These are phyloP conservation scores for Globisporangium nagaii DNA, from an alignment of 352 stramenopile genomes.

Conservation along the genomic window DNA sequence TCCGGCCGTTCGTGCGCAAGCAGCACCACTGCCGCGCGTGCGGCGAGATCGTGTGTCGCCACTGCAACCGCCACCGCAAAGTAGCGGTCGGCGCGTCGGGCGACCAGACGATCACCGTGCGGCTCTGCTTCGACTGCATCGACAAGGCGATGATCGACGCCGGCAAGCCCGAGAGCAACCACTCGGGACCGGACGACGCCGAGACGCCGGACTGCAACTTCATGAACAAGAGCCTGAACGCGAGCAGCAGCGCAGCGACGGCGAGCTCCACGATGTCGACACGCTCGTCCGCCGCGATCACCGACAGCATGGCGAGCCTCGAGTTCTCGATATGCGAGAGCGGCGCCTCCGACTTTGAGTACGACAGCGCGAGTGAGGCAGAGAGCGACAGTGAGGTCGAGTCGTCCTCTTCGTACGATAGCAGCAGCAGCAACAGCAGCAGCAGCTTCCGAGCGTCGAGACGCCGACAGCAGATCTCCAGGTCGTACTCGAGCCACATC, in stretches of 20 bases:
- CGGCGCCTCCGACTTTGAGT: conserved; percentile 15
- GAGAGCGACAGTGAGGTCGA: no score
- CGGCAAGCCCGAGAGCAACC: conserved; percentile 9
- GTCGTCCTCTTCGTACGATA: no score
- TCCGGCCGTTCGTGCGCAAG: conserved; percentile 68
- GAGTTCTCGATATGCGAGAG: conserved; percentile 33
- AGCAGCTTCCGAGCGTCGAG: not conserved
- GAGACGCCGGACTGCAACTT: conserved; percentile 7
- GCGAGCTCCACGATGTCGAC: conserved; percentile 24
- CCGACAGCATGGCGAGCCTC: conserved; percentile 3
- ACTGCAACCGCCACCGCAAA: conserved; percentile 57
- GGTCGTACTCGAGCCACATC: conserved; percentile 21
- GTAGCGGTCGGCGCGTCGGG: conserved; percentile 32
- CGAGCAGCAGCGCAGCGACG: conserved; percentile 27
- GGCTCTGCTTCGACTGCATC: conserved; percentile 77
- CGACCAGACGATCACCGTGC: conserved; percentile 27
- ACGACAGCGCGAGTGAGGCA: conserved; percentile 27
- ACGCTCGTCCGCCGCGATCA: not conserved
- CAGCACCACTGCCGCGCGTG: conserved; percentile 79
- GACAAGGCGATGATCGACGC: conserved; percentile 52
- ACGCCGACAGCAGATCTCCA: not conserved
- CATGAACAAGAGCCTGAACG: conserved; percentile 17
- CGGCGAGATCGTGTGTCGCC: conserved; percentile 73
- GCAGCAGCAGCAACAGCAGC: not conserved
- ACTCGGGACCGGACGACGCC: conserved; percentile 5